Percentiles rank a stretch among this genome's conserved stretches.
Conservation (phyloP, 2,329 filamentous ascomycete genomes). For the Fusarium illudens region DNA sequence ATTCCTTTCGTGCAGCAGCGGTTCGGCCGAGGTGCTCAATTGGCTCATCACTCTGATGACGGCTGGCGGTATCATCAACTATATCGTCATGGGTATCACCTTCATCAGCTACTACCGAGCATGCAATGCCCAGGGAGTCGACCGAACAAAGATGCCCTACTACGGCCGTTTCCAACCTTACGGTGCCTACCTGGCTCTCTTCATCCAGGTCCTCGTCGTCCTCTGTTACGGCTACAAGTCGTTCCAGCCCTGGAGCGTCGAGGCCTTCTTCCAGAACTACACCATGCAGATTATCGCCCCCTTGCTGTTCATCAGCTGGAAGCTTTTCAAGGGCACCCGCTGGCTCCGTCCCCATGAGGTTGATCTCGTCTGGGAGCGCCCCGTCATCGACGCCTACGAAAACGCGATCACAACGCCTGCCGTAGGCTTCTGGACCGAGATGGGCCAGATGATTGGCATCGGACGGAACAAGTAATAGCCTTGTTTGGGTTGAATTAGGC, state of each 20-base stretch:
- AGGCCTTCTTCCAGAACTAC: conserved; percentile 63
- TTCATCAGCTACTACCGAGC: conserved; percentile 61
- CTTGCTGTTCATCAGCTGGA: conserved; percentile 67
- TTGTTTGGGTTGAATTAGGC: conserved; percentile 4
- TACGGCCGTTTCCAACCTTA: conserved; percentile 67
- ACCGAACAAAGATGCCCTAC: conserved; percentile 65
- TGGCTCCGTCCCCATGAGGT: conserved; percentile 62
- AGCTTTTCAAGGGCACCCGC: conserved; percentile 67
- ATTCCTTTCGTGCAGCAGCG: conserved; percentile 60
- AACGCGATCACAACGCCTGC: conserved; percentile 57
- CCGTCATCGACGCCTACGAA: conserved; percentile 66
- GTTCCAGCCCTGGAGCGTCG: conserved; percentile 58
- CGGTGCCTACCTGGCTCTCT: conserved; percentile 57
- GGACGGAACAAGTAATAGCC: conserved; percentile 8
- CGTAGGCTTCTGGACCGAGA: conserved; percentile 64
- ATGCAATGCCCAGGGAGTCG: conserved; percentile 60
- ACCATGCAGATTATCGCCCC: conserved; percentile 64
- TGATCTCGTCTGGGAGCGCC: conserved; percentile 69
- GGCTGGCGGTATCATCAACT: conserved; percentile 68
- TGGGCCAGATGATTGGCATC: conserved; percentile 45
- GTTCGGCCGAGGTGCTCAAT: conserved; percentile 58
- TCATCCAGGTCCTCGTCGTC: conserved; percentile 54
- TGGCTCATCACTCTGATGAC: conserved; percentile 67
- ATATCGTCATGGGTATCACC: conserved; percentile 61
- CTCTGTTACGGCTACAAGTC: conserved; percentile 65